Conservation (phyloP, 192 early-diverging fungal species). For the Entomortierella beljakovae region DNA sequence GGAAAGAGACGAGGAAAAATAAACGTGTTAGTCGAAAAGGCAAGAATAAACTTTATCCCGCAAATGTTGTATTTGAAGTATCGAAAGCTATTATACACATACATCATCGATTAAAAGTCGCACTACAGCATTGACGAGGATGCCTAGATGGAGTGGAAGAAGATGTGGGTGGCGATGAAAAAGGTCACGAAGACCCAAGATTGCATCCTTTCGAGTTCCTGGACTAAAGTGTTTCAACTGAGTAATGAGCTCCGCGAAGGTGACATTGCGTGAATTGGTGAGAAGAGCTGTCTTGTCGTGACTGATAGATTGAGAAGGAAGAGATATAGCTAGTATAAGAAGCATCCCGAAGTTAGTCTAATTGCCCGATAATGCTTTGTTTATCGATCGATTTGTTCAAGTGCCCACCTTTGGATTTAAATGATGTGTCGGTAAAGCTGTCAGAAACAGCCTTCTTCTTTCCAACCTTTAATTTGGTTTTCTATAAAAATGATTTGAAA, state of each 20-base stretch:
- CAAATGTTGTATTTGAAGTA: not conserved
- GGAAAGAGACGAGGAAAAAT: not conserved
- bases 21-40: not conserved
- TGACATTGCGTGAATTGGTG: slow-evolving; percentile 82
- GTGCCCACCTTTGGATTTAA: slow-evolving; percentile 75
- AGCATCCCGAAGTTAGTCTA: too few species aligned
- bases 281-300: slow-evolving; percentile 79
- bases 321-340: slow-evolving; percentile 73
- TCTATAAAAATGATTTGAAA: slow-evolving; percentile 55
- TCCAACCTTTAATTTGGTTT: slow-evolving; percentile 93
- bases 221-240: slow-evolving; percentile 86
- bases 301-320: slow-evolving; percentile 83
- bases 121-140: slow-evolving; percentile 61
- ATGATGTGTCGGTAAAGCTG: slow-evolving; percentile 86
- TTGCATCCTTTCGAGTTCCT: slow-evolving; percentile 63
- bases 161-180: slow-evolving; percentile 58
- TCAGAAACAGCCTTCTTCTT: slow-evolving; percentile 82
- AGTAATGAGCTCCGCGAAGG: slow-evolving; percentile 77
- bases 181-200: slow-evolving; percentile 61
- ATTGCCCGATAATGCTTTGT: not conserved
- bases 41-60: not conserved
- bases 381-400: not conserved
- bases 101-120: slow-evolving; percentile 66
- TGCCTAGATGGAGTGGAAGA: slow-evolving; percentile 56
- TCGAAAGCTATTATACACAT: slow-evolving; percentile 10